phyloP scores from a whole-genome alignment of 108 stramenopile species.

The Cyclotella choctawhatcheeana region DNA sequence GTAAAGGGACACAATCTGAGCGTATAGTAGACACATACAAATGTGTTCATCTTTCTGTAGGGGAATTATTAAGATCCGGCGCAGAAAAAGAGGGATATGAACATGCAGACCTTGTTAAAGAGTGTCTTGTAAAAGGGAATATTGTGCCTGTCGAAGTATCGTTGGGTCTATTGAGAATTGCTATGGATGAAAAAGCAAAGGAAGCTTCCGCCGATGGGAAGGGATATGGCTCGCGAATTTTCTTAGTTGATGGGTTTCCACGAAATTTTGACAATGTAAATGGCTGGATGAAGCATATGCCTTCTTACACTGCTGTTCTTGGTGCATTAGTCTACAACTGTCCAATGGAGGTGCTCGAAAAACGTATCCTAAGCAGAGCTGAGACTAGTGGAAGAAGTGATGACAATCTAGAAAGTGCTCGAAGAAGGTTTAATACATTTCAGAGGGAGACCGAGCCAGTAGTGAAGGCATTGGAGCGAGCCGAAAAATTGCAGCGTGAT shows the following conservation, averaged over 20 bases:
- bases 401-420: constrained; percentile 88
- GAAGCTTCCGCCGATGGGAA: constrained; percentile 18
- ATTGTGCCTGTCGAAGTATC: constrained; percentile 97
- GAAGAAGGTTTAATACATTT: constrained; percentile 91
- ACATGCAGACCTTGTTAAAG: constrained; percentile 81
- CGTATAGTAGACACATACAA: constrained; percentile 77
- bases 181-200: constrained; percentile 64
- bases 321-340: constrained; percentile 91
- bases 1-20: constrained; percentile 95
- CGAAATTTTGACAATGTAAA: constrained; percentile 92
- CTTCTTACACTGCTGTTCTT: constrained; percentile 54
- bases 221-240: constrained; percentile 63
- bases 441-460: constrained; percentile 82
- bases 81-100: constrained; percentile 64
- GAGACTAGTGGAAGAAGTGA: constrained; percentile 92
- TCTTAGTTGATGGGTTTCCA: constrained; percentile 99
- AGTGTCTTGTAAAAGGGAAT: constrained; percentile 84
- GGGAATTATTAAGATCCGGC: constrained; percentile 91
- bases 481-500: constrained; percentile 38
- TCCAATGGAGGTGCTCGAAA: constrained; percentile 82
- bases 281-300: constrained; percentile 82
- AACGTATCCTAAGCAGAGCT: constrained; percentile 83
- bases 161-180: constrained; percentile 77
- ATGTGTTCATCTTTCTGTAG: constrained; percentile 92
- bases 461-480: constrained; percentile 61